Conservation (phyloP, 2,329 filamentous ascomycete genomes). For the Aspergillus aculeatinus region DNA sequence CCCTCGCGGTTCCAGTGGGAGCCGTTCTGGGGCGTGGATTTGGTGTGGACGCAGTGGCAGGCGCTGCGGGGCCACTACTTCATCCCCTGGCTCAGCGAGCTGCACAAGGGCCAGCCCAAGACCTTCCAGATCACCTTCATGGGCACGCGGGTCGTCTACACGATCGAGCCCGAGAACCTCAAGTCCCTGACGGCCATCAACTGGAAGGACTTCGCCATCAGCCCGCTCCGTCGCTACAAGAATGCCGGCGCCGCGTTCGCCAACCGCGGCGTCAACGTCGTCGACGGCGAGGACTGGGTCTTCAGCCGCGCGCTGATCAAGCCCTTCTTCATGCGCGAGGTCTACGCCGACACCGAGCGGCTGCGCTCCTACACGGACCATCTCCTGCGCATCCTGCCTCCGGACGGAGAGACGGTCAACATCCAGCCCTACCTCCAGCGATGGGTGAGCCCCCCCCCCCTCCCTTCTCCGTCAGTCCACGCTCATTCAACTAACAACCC, state of each 20-base stretch:
- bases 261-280: slow-evolving; percentile 16
- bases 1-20: too few relatives aligned
- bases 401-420: not conserved
- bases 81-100: not conserved
- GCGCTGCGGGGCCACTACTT: too few relatives aligned
- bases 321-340: not conserved
- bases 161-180: not conserved
- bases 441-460: too few relatives aligned
- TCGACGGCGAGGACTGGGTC: slow-evolving; percentile 19
- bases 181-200: slow-evolving; percentile 2
- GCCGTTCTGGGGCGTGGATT: too few relatives aligned
- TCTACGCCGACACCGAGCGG: slow-evolving; percentile 2
- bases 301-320: slow-evolving; percentile 19
- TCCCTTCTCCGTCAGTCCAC: too few relatives aligned
- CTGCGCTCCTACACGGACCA: not conserved
- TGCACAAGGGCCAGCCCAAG: not conserved
- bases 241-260: not conserved
- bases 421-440: too few relatives aligned
- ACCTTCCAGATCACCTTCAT: not conserved
- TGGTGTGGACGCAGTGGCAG: too few relatives aligned
- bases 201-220: slow-evolving; percentile 13
- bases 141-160: not conserved
- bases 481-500: too few relatives aligned
- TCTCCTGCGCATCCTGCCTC: not conserved
- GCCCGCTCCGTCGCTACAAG: slow-evolving; percentile 8